Percentiles rank a stretch among this genome's conserved stretches.
Conservation (phyloP, 1,284 basidiomycete species). For the Xerocomus tenax region DNA sequence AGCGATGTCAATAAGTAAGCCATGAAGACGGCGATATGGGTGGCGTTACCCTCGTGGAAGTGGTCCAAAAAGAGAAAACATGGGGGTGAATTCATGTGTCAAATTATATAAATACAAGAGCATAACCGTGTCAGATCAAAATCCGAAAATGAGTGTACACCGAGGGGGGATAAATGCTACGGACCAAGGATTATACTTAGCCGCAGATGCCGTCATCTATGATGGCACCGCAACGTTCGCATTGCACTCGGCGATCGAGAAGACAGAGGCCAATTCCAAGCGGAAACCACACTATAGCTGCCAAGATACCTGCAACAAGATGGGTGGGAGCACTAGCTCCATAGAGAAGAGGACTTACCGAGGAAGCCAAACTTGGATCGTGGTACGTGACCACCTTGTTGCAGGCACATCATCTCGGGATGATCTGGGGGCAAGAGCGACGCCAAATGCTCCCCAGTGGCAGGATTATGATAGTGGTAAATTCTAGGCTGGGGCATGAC, state of each 20-base stretch:
- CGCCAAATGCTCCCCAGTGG: constrained; percentile 39
- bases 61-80: neutral
- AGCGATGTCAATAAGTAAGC: neutral
- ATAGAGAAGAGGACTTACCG: constrained; percentile 38
- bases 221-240: constrained; percentile 45
- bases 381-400: constrained; percentile 57
- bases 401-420: constrained; percentile 73
- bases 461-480: constrained; percentile 39
- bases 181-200: constrained; percentile 14
- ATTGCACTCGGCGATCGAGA: constrained; percentile 59
- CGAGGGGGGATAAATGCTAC: neutral
- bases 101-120: constrained; percentile 18
- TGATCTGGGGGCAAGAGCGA: constrained; percentile 61
- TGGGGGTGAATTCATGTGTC: constrained; percentile 6
- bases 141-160: neutral
- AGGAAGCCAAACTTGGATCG: constrained; percentile 57
- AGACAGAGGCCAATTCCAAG: constrained; percentile 66
- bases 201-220: constrained; percentile 34
- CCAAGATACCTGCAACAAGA: constrained; percentile 49
- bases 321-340: neutral
- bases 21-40: neutral
- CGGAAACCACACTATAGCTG: constrained; percentile 76
- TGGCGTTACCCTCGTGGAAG: neutral
- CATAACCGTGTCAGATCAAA: neutral
- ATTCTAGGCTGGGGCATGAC: constrained; percentile 28